These are phyloP conservation scores for Alisma plantagoaquatica DNA, from an alignment of 106 monocot genomes.

Conservation along the genomic window DNA sequence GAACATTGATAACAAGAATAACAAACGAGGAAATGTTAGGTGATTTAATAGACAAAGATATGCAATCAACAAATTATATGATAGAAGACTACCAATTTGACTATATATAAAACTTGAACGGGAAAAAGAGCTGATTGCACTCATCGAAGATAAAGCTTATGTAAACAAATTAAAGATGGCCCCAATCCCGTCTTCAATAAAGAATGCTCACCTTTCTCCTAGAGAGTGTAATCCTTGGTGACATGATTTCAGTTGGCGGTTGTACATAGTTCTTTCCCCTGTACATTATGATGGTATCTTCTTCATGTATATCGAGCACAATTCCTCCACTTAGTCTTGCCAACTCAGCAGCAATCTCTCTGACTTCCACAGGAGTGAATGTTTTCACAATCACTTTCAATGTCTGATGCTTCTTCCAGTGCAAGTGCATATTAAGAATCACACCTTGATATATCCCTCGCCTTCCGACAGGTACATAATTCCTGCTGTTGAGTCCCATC, in stretches of 20 bases:
- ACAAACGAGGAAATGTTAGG: background rate
- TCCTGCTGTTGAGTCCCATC: slow-evolving; percentile 82
- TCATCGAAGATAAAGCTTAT: background rate
- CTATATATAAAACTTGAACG: background rate
- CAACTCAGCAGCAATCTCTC: slow-evolving; percentile 73
- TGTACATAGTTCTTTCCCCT: slow-evolving; percentile 96
- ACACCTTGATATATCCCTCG: slow-evolving; percentile 97
- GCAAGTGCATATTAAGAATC: slow-evolving; percentile 98
- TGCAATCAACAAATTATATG: background rate
- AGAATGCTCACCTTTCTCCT: slow-evolving; percentile 66
- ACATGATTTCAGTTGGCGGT: slow-evolving; percentile 97
- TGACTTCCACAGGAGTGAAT: slow-evolving; percentile 80
- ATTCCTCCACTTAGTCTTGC: slow-evolving; percentile 95
- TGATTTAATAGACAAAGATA: background rate
- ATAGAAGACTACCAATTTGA: background rate
- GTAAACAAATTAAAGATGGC: background rate
- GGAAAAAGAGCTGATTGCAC: background rate
- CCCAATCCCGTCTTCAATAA: background rate
- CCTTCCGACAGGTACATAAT: slow-evolving; percentile 93
- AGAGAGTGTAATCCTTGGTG: slow-evolving; percentile 76
- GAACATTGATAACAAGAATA: slow-evolving; percentile 9
- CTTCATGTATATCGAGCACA: slow-evolving; percentile 80
- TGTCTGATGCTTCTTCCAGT: slow-evolving; percentile 99
- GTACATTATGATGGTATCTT: slow-evolving; percentile 89
- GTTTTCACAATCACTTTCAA: slow-evolving; percentile 91